Conservation (phyloP, 2,329 filamentous ascomycete genomes). For the Dactylellina cionopaga region DNA sequence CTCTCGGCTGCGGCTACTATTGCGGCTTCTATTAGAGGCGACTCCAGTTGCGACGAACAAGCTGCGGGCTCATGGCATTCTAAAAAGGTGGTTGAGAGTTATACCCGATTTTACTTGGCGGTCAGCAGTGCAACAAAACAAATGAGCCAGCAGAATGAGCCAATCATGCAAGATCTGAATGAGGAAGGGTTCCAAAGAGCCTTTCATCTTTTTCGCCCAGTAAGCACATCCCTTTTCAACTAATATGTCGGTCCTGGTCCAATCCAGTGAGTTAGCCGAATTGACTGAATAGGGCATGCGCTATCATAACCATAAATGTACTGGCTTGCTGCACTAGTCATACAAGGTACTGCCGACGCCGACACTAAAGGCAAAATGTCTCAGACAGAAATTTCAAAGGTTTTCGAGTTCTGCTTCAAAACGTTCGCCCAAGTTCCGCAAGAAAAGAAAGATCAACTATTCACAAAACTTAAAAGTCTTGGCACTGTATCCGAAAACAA, state of each 20-base stretch:
- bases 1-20: conserved; percentile 65
- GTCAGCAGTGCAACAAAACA: conserved; percentile 62
- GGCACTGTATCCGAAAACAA: conserved; percentile 33
- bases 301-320: no score
- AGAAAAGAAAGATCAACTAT: conserved; percentile 15
- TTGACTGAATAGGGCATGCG: no score
- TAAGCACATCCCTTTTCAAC: conserved; percentile 56
- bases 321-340: conserved; percentile 57
- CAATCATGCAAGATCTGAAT: conserved; percentile 62
- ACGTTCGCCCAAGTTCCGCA: conserved; percentile 56
- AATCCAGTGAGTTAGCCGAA: conserved; percentile 55
- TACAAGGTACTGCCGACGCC: conserved; percentile 60
- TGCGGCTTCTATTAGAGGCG: conserved; percentile 60
- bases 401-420: conserved; percentile 59
- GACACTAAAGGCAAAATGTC: conserved; percentile 56
- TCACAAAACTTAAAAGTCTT: conserved; percentile 26
- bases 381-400: conserved; percentile 58
- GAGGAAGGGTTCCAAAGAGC: conserved; percentile 63
- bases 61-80: conserved; percentile 62
- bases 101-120: conserved; percentile 64
- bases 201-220: conserved; percentile 62
- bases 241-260: conserved; percentile 1
- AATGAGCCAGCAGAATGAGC: conserved; percentile 61
- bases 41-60: conserved; percentile 61
- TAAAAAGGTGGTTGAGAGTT: conserved; percentile 63